Conservation (phyloP, 2,329 filamentous ascomycete species). For the Metarhizium brunneum region DNA sequence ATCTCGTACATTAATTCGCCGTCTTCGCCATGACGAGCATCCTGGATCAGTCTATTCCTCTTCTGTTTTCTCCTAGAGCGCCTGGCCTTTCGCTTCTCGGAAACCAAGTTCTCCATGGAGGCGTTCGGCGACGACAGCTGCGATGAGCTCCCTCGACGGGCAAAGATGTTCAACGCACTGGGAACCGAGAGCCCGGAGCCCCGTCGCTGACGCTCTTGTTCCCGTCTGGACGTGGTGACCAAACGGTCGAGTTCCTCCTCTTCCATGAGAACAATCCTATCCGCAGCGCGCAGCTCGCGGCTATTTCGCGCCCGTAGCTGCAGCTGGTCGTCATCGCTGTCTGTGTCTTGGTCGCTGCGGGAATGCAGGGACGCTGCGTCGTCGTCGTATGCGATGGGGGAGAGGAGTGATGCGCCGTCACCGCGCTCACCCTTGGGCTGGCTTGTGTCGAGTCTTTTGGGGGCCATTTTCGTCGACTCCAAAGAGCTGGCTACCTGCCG, state of each 20-base stretch:
- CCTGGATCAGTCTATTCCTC: conserved; percentile 40
- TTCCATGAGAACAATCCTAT: conserved; percentile 62
- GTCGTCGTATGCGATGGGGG: conserved; percentile 56
- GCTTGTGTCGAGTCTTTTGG: conserved; percentile 13
- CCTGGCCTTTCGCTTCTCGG: conserved; percentile 40
- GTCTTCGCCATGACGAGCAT: conserved; percentile 55
- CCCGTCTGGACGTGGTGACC: conserved; percentile 41
- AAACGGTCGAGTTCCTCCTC: conserved; percentile 62
- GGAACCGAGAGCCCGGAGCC: conserved; percentile 40
- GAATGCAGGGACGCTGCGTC: conserved; percentile 59
- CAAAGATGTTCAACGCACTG: conserved; percentile 38
- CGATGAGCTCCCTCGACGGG: conserved; percentile 26
- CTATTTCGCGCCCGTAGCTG: conserved; percentile 57
- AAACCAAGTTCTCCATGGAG: conserved; percentile 38
- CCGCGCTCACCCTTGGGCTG: conserved; percentile 11
- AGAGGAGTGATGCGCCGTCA: conserved; percentile 43
- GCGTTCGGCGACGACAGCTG: conserved; percentile 26
- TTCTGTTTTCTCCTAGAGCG: conserved; percentile 43
- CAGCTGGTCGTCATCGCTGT: conserved; percentile 67
- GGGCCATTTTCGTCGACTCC: conserved; percentile 10
- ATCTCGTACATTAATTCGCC: conserved; percentile 80
- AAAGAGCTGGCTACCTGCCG: background rate
- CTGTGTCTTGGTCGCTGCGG: conserved; percentile 63
- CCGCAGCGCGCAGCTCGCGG: conserved; percentile 59
- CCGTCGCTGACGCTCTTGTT: conserved; percentile 40